A percentile compares a stretch with the other conserved stretches of the same genome.
Evolutionary conservation across 1,139 yeast species (phyloP).

Genomic region (Saccharomyces hybrid): DNA sequence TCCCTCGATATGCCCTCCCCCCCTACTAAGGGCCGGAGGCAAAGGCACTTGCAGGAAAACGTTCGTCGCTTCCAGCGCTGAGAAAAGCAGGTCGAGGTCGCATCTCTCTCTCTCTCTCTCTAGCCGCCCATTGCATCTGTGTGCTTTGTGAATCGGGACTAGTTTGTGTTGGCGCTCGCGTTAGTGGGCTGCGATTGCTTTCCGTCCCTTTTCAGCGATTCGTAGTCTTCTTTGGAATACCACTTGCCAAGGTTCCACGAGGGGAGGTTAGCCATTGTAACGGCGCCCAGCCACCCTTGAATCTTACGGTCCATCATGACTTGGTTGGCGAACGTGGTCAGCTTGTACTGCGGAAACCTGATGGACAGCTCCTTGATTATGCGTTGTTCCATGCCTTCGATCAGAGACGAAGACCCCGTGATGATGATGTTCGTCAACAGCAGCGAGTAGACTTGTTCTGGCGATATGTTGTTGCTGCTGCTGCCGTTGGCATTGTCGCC

Average conservation of each 20-base stretch:
- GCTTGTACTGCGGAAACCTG: slow-evolving; percentile 29
- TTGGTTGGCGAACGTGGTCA: slow-evolving; percentile 29
- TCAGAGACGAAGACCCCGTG: slow-evolving; percentile 57
- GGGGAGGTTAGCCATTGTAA: slow-evolving; percentile 24
- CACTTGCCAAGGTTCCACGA: slow-evolving; percentile 28
- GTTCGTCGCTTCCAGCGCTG: not conserved
- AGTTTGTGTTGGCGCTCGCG: not conserved
- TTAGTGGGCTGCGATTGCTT: not conserved
- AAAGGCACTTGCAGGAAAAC: too few relatives aligned
- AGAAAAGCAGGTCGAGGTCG: not conserved
- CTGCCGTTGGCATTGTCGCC: slow-evolving; percentile 7
- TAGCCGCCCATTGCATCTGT: not conserved
- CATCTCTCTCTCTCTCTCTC: not conserved
- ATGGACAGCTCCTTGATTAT: slow-evolving; percentile 44
- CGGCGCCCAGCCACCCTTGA: slow-evolving; percentile 28
- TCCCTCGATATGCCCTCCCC: not conserved
- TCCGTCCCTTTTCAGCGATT: slow-evolving; percentile 1
- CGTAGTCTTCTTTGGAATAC: slow-evolving; percentile 22
- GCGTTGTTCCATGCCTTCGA: slow-evolving; percentile 56
- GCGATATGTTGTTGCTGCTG: slow-evolving; percentile 12
- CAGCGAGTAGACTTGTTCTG: slow-evolving; percentile 18
- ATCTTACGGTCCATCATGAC: slow-evolving; percentile 25
- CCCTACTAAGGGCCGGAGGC: not conserved
- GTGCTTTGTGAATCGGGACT: not conserved
- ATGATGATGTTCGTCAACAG: slow-evolving; percentile 54